phyloP scores from a whole-genome alignment of 2,329 filamentous ascomycete genomes.

The Colletotrichum spinosum region DNA sequence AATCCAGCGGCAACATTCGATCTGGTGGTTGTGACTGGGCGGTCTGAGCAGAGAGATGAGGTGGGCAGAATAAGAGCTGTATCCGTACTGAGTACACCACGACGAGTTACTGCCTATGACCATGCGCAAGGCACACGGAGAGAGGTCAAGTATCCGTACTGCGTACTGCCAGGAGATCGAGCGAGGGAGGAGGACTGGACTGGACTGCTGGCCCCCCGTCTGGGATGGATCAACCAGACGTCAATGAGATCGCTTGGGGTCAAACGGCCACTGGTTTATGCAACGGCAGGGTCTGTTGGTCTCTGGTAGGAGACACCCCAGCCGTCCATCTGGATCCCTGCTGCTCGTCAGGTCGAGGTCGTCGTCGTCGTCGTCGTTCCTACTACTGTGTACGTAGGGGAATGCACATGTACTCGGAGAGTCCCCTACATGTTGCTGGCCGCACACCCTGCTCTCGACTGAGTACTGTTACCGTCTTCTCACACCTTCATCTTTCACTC shows the following conservation, averaged over 20 bases:
- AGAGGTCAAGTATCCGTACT: too few species aligned
- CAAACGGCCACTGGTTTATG: constrained; percentile 52
- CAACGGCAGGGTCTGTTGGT: constrained; percentile 33
- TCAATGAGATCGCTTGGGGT: constrained; percentile 51
- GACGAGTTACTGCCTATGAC: too few species aligned
- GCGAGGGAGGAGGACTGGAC: constrained; percentile 39
- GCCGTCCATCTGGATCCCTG: constrained; percentile 32
- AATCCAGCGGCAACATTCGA: constrained; percentile 44
- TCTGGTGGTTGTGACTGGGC: constrained; percentile 31
- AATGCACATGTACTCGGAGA: constrained; percentile 32
- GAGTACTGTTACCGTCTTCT: background rate
- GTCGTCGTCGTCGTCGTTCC: constrained; percentile 17
- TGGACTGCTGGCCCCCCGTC: constrained; percentile 38
- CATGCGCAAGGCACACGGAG: too few species aligned
- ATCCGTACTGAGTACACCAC: too few species aligned
- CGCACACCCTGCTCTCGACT: constrained; percentile 38
- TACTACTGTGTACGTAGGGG: background rate
- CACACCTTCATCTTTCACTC: constrained; percentile 36
- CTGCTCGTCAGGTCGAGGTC: constrained; percentile 28
- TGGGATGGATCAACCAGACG: constrained; percentile 42
- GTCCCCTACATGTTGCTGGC: constrained; percentile 37
- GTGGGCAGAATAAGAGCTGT: constrained; percentile 23
- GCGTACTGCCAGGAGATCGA: constrained; percentile 41
- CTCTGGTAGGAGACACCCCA: constrained; percentile 35
- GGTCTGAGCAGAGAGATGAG: too few species aligned